Evolutionary conservation across 192 early-diverging fungal genomes (phyloP).

Genomic region (Rhizoclosmatium globosum): DNA sequence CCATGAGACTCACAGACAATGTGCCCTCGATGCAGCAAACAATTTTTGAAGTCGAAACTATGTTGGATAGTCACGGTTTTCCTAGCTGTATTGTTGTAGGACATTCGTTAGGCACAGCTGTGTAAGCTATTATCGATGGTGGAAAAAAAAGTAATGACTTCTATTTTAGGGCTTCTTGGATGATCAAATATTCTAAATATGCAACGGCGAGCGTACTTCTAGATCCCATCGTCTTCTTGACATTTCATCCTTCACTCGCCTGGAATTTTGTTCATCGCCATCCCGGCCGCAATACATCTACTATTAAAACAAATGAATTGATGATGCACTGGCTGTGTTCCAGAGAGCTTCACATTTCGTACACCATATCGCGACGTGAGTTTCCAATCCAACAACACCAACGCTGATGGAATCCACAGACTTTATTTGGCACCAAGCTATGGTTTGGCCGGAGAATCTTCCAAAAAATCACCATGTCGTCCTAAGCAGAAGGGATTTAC

Average conservation of each 20-base stretch:
- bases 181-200: conserved; percentile 60
- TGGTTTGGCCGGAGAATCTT: conserved; percentile 39
- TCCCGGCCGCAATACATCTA: conserved; percentile 30
- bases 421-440: conserved; percentile 44
- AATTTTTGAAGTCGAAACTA: conserved; percentile 60
- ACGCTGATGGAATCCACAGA: conserved; percentile 3
- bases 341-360: conserved; percentile 65
- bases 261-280: conserved; percentile 59
- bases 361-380: conserved; percentile 58
- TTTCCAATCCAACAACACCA: not conserved
- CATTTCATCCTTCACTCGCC: conserved; percentile 64
- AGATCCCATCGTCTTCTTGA: conserved; percentile 72
- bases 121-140: not conserved
- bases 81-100: conserved; percentile 65
- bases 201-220: conserved; percentile 60
- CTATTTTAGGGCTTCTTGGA: conserved; percentile 53
- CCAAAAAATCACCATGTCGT: conserved; percentile 39
- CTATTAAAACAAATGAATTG: conserved; percentile 48
- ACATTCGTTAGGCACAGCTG: conserved; percentile 71
- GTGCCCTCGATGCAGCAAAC: conserved; percentile 66
- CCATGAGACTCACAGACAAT: conserved; percentile 62
- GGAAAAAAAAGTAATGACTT: not conserved
- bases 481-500: conserved; percentile 32
- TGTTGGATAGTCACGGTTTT: conserved; percentile 60
- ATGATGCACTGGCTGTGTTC: conserved; percentile 63